These are phyloP conservation scores for Emiliania huxleyi DNA, from an alignment of 78 protist genomes.

Conservation along the genomic window DNA sequence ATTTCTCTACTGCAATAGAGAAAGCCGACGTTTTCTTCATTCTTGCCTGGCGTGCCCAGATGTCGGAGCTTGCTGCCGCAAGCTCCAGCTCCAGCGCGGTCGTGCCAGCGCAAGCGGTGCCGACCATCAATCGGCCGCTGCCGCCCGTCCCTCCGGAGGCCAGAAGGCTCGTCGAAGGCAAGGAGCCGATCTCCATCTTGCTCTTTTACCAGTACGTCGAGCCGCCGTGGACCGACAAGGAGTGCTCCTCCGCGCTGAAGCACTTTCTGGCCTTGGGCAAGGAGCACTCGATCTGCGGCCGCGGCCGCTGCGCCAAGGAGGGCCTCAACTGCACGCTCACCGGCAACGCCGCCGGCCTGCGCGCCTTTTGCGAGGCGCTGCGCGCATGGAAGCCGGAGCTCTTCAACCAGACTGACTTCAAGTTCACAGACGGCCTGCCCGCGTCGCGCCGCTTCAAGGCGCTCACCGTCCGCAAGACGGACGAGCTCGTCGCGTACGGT, in stretches of 20 bases:
- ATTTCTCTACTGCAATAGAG: too few species aligned
- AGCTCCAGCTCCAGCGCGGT: too few species aligned
- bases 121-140: neutral
- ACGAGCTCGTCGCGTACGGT: neutral
- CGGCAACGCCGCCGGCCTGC: neutral
- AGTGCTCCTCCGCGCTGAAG: neutral
- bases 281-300: neutral
- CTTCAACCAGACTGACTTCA: neutral
- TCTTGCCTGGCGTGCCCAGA: too few species aligned
- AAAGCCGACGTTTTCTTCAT: too few species aligned
- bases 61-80: too few species aligned
- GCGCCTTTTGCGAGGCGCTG: neutral
- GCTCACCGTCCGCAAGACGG: neutral
- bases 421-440: neutral
- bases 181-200: neutral
- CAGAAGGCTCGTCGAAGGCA: neutral
- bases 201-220: neutral
- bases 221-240: neutral
- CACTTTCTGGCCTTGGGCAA: neutral
- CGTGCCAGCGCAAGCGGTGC: neutral
- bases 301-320: neutral
- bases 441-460: neutral
- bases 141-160: neutral
- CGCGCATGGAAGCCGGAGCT: neutral
- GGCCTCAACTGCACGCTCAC: neutral